Evolutionary conservation across 148 eudicot species (phyloP), one percentile per base, ranked within the genome.

Genomic region (Dianthus caryophyllus): DNA sequence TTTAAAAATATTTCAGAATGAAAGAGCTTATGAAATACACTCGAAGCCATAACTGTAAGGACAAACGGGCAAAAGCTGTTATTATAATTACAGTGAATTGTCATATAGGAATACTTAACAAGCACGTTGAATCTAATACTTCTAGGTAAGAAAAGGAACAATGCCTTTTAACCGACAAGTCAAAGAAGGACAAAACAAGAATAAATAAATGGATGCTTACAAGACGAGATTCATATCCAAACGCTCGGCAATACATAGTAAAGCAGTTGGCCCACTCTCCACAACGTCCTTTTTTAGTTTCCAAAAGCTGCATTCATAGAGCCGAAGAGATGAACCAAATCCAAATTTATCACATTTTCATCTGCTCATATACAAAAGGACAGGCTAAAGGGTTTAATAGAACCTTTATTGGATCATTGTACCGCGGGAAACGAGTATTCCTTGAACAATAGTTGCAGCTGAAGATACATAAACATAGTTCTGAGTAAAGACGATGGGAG

Each of bases 221-320:
- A 80, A 88, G 80, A 77, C 97, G 97, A 82, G 98, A 74, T 66
- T 86, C 92, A 68, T 84, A 90, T 76, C 91, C 91, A 83, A 94
- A 94, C 66, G 92, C 83, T 72, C 98, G 87, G 71, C 98, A 94
- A 76, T 90, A 88, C 59, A 94, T 65, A 52, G 97, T 88, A 79
- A 94, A 94, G 87, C 98, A 94, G 75, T 94, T 94, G 64, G 98
- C 98, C 98, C 98, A 94, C 80, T 94, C 98, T 71, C 98, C 98
- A 73, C 98, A 94, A 26, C 98, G 97, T 25, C 98, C 98, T 74
- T 83, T 88, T 80, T 87, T 86, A 73, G 98, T 94, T 82, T 90
- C 97, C 68, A 94, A 70, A 73, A 94, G 97, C 98, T 94, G 84
- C 78, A 80, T 14, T 68, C 64, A 70, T 60, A 75, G 21, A 72